A percentile compares a stretch with the other conserved stretches of the same genome.
These are phyloP conservation scores for Tripterygium wilfordii DNA, from an alignment of 177 flowering plant species.

Conservation along the genomic window DNA sequence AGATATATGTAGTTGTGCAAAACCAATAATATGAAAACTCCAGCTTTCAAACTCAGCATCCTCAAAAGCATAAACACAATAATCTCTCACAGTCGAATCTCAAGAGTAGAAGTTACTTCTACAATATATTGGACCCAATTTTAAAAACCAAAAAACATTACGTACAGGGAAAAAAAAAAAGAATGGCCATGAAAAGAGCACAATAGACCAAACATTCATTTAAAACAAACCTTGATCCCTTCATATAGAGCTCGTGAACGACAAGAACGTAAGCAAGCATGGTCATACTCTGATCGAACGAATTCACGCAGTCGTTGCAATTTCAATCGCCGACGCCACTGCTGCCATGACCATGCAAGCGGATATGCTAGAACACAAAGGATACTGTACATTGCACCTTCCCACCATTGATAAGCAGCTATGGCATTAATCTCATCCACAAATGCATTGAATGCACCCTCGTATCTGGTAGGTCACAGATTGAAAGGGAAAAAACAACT, in stretches of 20 bases:
- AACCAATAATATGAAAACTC: no score
- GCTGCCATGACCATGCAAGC: constrained; percentile 98
- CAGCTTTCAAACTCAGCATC: no score
- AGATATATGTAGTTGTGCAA: no score
- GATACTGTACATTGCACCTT: constrained; percentile 81
- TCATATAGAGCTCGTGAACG: constrained; percentile 99
- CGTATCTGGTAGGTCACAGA: constrained; percentile 64
- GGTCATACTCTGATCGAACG: constrained; percentile 98
- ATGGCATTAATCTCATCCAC: constrained; percentile 92
- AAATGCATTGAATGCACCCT: constrained; percentile 90
- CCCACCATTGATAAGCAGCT: constrained; percentile 99
- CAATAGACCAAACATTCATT: neutral
- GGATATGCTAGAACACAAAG: constrained; percentile 82
- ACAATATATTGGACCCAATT: no score
- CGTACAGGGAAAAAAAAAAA: no score
- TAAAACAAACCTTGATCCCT: constrained; percentile 83
- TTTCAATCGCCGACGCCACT: constrained; percentile 78
- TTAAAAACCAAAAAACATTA: no score
- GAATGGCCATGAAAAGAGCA: neutral
- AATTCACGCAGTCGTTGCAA: constrained; percentile 89
- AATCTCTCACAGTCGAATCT: no score
- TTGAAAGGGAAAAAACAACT: neutral
- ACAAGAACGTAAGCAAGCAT: constrained; percentile 95
- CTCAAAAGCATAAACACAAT: no score
- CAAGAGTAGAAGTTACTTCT: no score